Conservation (phyloP, 139 green algal genomes). For the Gonium pectorale region DNA sequence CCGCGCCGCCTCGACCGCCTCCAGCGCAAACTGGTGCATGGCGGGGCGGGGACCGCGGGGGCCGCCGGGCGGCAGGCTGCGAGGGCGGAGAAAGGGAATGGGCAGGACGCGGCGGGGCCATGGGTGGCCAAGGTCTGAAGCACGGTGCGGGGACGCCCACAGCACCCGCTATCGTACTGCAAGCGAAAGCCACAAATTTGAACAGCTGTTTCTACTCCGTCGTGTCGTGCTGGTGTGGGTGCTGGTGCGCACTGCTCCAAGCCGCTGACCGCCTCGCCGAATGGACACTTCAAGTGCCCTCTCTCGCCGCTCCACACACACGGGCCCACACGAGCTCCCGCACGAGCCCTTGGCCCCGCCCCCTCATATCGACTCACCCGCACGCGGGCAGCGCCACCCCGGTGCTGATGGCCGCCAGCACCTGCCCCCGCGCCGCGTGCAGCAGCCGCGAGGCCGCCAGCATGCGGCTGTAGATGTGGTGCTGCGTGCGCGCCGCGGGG, state of each 20-base stretch:
- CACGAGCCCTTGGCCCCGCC: no score
- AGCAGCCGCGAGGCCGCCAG: neutral
- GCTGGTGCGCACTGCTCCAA: no score
- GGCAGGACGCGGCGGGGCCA: neutral
- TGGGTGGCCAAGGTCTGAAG: no score
- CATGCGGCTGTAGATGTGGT: neutral
- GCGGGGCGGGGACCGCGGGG: neutral
- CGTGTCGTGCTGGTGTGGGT: no score
- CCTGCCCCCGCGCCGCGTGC: neutral
- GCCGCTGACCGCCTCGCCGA: no score
- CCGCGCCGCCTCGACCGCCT: neutral
- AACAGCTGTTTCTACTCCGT: neutral
- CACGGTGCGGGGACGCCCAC: no score
- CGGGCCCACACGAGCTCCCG: no score
- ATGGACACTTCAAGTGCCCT: no score
- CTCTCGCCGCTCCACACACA: no score
- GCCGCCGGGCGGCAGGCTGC: neutral
- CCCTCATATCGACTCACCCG: neutral
- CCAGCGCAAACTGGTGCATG: neutral
- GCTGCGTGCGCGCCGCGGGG: neutral
- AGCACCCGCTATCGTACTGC: neutral
- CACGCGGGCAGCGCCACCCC: conserved; percentile 9
- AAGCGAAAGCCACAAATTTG: neutral
- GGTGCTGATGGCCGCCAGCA: neutral
- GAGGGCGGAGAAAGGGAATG: neutral